Evolutionary conservation across 2,329 filamentous ascomycete genomes (phyloP).

Genomic region (Coniochaeta sp.): DNA sequence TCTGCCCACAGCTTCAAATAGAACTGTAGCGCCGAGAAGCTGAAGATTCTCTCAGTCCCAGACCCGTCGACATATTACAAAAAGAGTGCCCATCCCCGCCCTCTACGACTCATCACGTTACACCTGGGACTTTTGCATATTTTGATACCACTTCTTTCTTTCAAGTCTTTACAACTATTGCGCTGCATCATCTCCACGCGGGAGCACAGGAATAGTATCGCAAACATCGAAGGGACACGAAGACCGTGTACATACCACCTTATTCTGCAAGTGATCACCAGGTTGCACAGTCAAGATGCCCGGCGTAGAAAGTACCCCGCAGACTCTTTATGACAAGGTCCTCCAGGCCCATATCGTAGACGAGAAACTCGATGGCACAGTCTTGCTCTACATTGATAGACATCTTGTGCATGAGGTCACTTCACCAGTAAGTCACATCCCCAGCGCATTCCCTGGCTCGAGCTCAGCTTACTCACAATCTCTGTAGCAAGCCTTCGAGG

Average conservation of each 20-base stretch:
- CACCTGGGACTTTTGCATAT: too few species aligned
- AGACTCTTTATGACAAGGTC: slow-evolving; percentile 97
- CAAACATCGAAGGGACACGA: neutral
- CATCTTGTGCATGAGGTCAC: slow-evolving; percentile 98
- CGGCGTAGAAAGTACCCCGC: slow-evolving; percentile 60
- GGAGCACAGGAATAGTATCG: neutral
- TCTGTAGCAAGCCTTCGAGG: slow-evolving; percentile 87
- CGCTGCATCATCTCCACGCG: neutral
- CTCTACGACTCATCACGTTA: neutral
- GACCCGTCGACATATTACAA: neutral
- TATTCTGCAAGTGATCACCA: neutral
- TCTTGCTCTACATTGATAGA: slow-evolving; percentile 90
- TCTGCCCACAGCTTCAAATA: neutral
- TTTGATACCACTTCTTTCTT: too few species aligned
- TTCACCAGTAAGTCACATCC: slow-evolving; percentile 63
- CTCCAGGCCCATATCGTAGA: slow-evolving; percentile 91
- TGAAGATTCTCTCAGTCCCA: neutral
- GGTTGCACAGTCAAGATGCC: slow-evolving; percentile 55
- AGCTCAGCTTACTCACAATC: slow-evolving; percentile 3
- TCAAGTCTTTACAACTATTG: neutral
- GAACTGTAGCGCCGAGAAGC: neutral
- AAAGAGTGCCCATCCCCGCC: neutral
- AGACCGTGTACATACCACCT: neutral
- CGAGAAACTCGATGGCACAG: slow-evolving; percentile 87
- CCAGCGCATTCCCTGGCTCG: neutral